Evolutionary conservation across 2,329 filamentous ascomycete genomes (phyloP), one percentile per base, ranked within the genome.

Genomic region (Gremmenia infestans): DNA sequence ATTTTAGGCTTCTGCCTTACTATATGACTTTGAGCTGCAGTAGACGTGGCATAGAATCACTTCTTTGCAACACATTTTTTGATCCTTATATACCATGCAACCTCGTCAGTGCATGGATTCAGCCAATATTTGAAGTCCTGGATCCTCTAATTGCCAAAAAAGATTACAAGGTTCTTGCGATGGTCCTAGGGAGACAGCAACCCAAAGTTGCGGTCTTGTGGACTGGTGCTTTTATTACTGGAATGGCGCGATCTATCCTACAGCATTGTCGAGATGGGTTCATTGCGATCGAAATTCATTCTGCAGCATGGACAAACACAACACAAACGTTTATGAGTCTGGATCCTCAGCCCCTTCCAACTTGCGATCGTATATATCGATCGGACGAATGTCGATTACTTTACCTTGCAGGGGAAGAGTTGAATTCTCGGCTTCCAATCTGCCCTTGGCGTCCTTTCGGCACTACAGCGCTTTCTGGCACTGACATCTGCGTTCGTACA

Each of bases 391-490:
- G 55, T 45, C 48, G 55, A 19, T 54, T 57, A 23, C 52, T 57
- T 51, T 57, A 40, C 52, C 51, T 57, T 25, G 48, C 40, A 23
- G 55, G 48, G 14, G 55, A 49, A 36, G 48, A 51, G 35, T 49
- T 49, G 39, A 47, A 57, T 49, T 47, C 51, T 54, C 48, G 55
- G 9, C n/a, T 57, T 43, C 55, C 51, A 28, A 53, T 67, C 19
- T 66, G 62, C 47, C 65, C 65, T 49, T 72, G 67, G 70, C 61
- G 36, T 39, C 68, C 68, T 52, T 68, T 70, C 56, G 68, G 70
- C 12, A 56, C 46, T 46, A 70, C 65, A 47, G 54, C 49, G 17
- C 37, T 66, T 8, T 65, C 62, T 52, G 63, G 70, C 56, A 63
- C 62, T 40, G 66, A 71, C 51, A 48, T 71, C 11, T 63, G 68